These are phyloP conservation scores for Aureobasidium sp. DNA, from an alignment of 2,329 filamentous ascomycete species.

Conservation along the genomic window DNA sequence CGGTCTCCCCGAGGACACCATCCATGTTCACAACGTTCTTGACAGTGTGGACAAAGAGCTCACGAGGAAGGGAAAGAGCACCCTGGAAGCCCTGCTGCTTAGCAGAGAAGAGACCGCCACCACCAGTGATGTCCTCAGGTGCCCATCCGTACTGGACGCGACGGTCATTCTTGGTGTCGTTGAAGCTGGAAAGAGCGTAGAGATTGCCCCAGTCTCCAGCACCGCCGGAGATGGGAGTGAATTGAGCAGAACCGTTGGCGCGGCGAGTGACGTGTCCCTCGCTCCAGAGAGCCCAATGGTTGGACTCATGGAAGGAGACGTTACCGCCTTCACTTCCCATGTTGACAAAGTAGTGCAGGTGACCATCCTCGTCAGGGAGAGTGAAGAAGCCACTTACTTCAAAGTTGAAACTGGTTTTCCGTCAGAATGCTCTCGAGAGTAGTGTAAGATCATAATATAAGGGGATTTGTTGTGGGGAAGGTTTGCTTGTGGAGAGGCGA, in stretches of 20 bases:
- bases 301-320: conserved; percentile 33
- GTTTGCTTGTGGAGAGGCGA: no score
- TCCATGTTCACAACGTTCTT: conserved; percentile 32
- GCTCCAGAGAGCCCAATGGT: conserved; percentile 42
- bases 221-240: conserved; percentile 39
- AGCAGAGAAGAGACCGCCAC: conserved; percentile 33
- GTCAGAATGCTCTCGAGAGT: no score
- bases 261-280: conserved; percentile 37
- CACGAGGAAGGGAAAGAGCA: conserved; percentile 37
- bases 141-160: conserved; percentile 44
- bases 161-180: conserved; percentile 43
- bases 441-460: no score
- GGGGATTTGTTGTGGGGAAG: no score
- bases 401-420: conserved; percentile 44
- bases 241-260: conserved; percentile 39
- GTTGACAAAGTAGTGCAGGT: conserved; percentile 39
- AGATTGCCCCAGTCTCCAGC: conserved; percentile 39
- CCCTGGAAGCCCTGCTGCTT: conserved; percentile 41
- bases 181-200: conserved; percentile 42
- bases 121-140: conserved; percentile 36
- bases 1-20: conserved; percentile 29
- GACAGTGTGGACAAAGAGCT: conserved; percentile 42
- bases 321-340: conserved; percentile 41
- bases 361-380: conserved; percentile 36
- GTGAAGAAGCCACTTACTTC: conserved; percentile 45